Conservation (phyloP, 2,329 filamentous ascomycete species). For the Colletotrichum australisinense region DNA sequence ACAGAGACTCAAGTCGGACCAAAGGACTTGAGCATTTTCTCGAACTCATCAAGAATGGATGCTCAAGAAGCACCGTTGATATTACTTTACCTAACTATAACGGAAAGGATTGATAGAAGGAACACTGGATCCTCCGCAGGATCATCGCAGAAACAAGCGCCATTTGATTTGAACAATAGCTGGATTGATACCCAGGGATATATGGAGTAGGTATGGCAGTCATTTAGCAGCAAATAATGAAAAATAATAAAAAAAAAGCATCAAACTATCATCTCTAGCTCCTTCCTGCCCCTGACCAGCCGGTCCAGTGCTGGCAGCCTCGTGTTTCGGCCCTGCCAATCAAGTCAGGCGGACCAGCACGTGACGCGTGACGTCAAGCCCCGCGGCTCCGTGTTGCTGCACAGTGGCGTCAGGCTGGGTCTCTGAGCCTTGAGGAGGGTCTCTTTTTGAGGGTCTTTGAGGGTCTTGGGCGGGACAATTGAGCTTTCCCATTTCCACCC, state of each 20-base stretch:
- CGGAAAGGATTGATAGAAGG: neutral
- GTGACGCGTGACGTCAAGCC: slow-evolving; percentile 34
- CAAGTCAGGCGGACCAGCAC: slow-evolving; percentile 21
- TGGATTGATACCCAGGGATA: slow-evolving; percentile 19
- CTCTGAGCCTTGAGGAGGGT: neutral
- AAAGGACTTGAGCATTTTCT: neutral
- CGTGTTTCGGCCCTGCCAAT: neutral
- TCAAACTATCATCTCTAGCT: rapidly evolving
- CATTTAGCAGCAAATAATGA: neutral
- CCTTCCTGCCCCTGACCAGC: neutral
- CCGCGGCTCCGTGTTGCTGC: slow-evolving; percentile 3
- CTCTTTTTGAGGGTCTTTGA: neutral
- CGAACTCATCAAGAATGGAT: neutral
- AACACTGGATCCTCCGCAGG: neutral
- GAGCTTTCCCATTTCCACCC: neutral
- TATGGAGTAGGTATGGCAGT: neutral
- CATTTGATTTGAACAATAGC: neutral
- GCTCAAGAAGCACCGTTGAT: neutral
- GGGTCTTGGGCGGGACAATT: neutral
- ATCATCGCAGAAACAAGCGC: neutral
- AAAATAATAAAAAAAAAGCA: neutral
- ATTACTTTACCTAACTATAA: neutral
- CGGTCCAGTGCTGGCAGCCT: too few relatives aligned
- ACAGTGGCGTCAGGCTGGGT: slow-evolving; percentile 2
- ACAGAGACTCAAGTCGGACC: too few relatives aligned